These are phyloP conservation scores for Marasmius sp. DNA, from an alignment of 1,284 basidiomycete genomes.

Conservation along the genomic window DNA sequence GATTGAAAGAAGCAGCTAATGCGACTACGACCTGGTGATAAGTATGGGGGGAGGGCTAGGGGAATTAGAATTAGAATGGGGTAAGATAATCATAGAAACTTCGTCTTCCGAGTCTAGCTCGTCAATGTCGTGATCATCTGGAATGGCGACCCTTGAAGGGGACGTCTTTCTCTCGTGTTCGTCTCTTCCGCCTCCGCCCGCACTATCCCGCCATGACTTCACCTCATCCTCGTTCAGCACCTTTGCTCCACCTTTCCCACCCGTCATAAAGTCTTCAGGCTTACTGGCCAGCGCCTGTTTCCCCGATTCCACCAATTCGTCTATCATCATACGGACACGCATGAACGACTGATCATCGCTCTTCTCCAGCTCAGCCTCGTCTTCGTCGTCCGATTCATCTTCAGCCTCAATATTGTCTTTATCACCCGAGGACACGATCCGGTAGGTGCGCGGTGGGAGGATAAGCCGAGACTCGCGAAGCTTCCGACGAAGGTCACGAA, in stretches of 20 bases:
- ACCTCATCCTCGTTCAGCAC: constrained; percentile 74
- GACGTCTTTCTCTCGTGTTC: constrained; percentile 28
- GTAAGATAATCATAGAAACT: constrained; percentile 37
- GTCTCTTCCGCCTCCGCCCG: constrained; percentile 20
- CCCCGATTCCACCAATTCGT: constrained; percentile 60
- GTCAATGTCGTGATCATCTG: constrained; percentile 23
- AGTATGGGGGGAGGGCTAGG: constrained; percentile 35
- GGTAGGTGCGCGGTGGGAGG: constrained; percentile 65
- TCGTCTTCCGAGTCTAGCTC: constrained; percentile 32
- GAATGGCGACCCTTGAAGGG: constrained; percentile 32
- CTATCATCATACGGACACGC: constrained; percentile 61
- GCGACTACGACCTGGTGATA: constrained; percentile 27
- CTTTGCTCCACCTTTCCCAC: constrained; percentile 49
- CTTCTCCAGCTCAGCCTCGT: constrained; percentile 41
- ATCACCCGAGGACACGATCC: constrained; percentile 48
- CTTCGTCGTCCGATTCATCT: constrained; percentile 36
- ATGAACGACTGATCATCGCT: constrained; percentile 47
- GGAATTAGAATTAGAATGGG: constrained; percentile 21
- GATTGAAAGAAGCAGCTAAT: not conserved
- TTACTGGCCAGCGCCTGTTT: constrained; percentile 60
- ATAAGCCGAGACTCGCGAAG: constrained; percentile 75
- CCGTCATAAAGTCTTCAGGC: constrained; percentile 49
- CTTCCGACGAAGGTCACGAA: constrained; percentile 71
- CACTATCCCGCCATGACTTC: constrained; percentile 52
- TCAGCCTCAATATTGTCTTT: constrained; percentile 32